Evolutionary conservation across 2,329 filamentous ascomycete genomes (phyloP).

Genomic region (Calycina herbarum): DNA sequence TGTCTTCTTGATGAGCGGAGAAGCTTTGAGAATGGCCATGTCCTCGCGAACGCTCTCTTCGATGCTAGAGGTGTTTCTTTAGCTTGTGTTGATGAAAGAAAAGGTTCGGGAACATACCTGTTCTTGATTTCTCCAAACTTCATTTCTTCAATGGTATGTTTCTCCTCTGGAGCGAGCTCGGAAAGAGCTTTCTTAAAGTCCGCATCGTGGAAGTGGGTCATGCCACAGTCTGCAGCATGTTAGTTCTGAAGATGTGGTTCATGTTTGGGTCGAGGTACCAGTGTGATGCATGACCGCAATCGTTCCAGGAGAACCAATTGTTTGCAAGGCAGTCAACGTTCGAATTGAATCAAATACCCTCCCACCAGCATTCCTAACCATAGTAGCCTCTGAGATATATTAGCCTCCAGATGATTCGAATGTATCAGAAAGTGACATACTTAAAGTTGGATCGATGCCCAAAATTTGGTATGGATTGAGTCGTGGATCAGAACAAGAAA

Average conservation of each 20-base stretch:
- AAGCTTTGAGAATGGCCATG: conserved; percentile 24
- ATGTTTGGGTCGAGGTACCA: conserved; percentile 12
- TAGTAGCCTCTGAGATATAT: conserved; percentile 22
- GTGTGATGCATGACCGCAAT: conserved; percentile 32
- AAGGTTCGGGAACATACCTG: conserved; percentile 11
- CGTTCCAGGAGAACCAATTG: conserved; percentile 22
- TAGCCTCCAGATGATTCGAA: neutral
- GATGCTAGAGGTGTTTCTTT: conserved; percentile 12
- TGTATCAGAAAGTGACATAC: conserved; percentile 12
- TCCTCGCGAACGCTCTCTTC: conserved; percentile 27
- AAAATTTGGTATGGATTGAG: conserved; percentile 29
- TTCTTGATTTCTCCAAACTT: conserved; percentile 27
- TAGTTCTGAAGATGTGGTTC: neutral
- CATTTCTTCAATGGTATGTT: conserved; percentile 16
- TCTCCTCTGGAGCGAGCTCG: conserved; percentile 22
- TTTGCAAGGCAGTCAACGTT: conserved; percentile 25
- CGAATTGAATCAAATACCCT: conserved; percentile 27
- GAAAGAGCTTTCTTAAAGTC: conserved; percentile 22
- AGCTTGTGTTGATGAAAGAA: conserved; percentile 4
- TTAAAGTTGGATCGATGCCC: conserved; percentile 24
- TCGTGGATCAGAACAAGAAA: conserved; percentile 29
- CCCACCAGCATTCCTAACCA: conserved; percentile 29
- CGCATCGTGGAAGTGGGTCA: conserved; percentile 26
- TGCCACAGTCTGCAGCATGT: conserved; percentile 23
- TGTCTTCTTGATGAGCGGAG: conserved; percentile 27